These are phyloP conservation scores for Puya raimondii DNA, from an alignment of 176 grass and related monocot species.

Conservation along the genomic window DNA sequence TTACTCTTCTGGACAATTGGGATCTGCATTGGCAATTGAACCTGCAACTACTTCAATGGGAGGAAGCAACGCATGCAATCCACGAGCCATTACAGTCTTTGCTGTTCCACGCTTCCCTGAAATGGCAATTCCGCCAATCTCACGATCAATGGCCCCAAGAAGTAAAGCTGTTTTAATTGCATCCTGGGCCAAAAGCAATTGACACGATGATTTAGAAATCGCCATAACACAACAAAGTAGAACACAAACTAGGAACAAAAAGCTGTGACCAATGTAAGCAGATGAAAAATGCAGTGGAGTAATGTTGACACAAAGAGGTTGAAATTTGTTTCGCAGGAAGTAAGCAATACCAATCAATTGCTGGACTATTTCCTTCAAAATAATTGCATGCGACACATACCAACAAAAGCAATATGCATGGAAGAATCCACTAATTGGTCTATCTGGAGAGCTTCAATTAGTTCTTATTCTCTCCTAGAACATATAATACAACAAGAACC, in stretches of 20 bases:
- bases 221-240: slow-evolving; percentile 1
- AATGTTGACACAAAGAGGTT: too few relatives aligned
- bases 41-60: slow-evolving; percentile 84
- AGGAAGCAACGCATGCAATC: slow-evolving; percentile 92
- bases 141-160: slow-evolving; percentile 71
- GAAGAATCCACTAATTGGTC: too few relatives aligned
- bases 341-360: too few relatives aligned
- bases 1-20: slow-evolving; percentile 70
- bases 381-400: too few relatives aligned
- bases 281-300: too few relatives aligned
- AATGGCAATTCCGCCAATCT: slow-evolving; percentile 95
- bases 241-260: neutral
- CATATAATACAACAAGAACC: too few relatives aligned
- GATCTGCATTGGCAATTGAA: slow-evolving; percentile 76
- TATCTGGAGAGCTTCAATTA: too few relatives aligned
- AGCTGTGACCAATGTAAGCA: neutral
- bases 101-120: slow-evolving; percentile 88
- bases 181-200: slow-evolving; percentile 36
- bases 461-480: too few relatives aligned
- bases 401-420: too few relatives aligned
- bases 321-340: too few relatives aligned
- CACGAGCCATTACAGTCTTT: slow-evolving; percentile 95
- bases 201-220: neutral
- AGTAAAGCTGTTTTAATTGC: slow-evolving; percentile 86
- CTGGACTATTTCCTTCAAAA: too few relatives aligned